These are phyloP conservation scores for Colletotrichum sp. DNA, from an alignment of 2,329 filamentous ascomycete genomes.

Conservation along the genomic window DNA sequence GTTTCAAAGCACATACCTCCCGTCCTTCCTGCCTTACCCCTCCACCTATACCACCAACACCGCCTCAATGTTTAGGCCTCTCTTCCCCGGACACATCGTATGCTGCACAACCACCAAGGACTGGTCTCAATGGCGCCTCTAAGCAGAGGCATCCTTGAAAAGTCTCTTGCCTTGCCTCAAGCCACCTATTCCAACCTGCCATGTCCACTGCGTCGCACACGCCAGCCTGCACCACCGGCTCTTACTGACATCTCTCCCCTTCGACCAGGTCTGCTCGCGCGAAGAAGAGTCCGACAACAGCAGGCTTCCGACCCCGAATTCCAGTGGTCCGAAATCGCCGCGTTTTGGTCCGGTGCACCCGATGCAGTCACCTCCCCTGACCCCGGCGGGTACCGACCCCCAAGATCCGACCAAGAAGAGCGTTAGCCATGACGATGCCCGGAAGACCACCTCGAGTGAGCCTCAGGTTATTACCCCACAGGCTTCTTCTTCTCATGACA, in stretches of 20 bases:
- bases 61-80: background rate
- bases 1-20: constrained; percentile 16
- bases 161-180: background rate
- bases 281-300: constrained; percentile 68
- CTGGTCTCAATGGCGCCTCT: constrained; percentile 7
- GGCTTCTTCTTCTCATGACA: constrained; percentile 63
- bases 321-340: constrained; percentile 69
- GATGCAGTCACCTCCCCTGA: constrained; percentile 88
- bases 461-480: constrained; percentile 69
- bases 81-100: background rate
- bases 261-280: constrained; percentile 60
- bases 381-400: constrained; percentile 75
- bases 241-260: constrained; percentile 28
- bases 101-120: background rate
- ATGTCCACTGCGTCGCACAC: background rate
- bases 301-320: constrained; percentile 67
- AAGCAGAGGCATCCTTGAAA: background rate
- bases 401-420: constrained; percentile 37
- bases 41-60: background rate
- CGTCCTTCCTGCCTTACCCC: background rate
- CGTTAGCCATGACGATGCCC: constrained; percentile 30
- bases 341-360: constrained; percentile 71
- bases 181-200: background rate
- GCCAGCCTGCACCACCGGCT: constrained; percentile 7
- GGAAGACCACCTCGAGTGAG: constrained; percentile 40